phyloP scores from a whole-genome alignment of 331 rosid genomes.

The Quercus phellos region DNA sequence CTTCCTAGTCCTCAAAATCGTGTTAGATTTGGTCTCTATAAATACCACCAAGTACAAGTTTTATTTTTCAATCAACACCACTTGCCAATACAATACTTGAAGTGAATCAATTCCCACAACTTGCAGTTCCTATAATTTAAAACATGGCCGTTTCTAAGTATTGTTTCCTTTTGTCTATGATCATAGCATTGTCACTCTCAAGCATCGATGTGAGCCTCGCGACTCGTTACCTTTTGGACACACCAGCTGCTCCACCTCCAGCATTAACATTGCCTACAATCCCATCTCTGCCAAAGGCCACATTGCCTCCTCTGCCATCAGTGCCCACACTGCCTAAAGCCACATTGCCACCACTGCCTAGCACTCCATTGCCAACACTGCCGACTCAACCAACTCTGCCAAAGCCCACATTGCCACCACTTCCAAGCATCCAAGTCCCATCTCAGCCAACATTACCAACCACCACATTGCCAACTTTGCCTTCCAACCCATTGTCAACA shows the following conservation, averaged over 20 bases:
- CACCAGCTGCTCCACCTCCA: too few species aligned
- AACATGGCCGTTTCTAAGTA: not conserved
- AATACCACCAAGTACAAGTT: not conserved
- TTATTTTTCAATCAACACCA: not conserved
- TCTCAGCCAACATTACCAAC: constrained; percentile 10
- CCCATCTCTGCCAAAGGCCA: too few species aligned
- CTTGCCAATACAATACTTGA: not conserved
- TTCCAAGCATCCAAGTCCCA: not conserved
- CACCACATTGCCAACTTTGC: not conserved
- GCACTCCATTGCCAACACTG: too few species aligned
- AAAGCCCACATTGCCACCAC: too few species aligned
- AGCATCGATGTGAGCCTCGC: too few species aligned
- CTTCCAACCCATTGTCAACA: not conserved
- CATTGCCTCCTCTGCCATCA: constrained; percentile 20
- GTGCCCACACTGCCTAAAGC: not conserved
- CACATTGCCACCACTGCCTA: too few species aligned
- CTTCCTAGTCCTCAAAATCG: too few species aligned
- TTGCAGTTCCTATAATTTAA: not conserved
- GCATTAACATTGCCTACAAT: too few species aligned
- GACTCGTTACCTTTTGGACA: too few species aligned
- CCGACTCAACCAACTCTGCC: too few species aligned
- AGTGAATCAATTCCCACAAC: not conserved
- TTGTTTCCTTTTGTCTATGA: constrained; percentile 13
- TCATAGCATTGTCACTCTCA: too few species aligned
- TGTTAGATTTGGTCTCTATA: not conserved